Conservation (phyloP, 257 asterid species). For the Solanum arcanum region DNA sequence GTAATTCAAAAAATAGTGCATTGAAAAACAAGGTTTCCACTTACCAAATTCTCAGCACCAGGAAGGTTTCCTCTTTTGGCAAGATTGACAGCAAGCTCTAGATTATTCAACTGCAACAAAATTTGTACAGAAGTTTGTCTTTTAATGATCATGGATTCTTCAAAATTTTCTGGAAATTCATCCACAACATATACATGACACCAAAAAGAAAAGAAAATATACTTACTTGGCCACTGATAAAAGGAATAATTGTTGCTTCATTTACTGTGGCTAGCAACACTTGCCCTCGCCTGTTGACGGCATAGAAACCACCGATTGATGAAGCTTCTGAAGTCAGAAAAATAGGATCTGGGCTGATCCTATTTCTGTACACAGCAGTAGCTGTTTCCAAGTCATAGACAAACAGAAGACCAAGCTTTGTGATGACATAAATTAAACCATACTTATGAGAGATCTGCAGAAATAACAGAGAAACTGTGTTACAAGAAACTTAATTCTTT, state of each 20-base stretch:
- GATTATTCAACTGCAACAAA: slow-evolving; percentile 65
- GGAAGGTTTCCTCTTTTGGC: slow-evolving; percentile 99
- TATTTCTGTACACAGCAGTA: slow-evolving; percentile 95
- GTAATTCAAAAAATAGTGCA: not conserved
- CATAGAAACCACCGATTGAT: slow-evolving; percentile 91
- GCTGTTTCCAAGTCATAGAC: slow-evolving; percentile 70
- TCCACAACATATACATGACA: not conserved
- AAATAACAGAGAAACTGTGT: slow-evolving; percentile 8
- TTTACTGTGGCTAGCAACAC: slow-evolving; percentile 94
- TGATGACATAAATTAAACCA: slow-evolving; percentile 54
- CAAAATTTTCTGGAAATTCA: not conserved
- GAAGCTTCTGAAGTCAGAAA: slow-evolving; percentile 94
- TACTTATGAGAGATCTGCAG: slow-evolving; percentile 83
- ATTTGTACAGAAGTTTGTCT: not conserved
- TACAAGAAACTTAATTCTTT: not conserved
- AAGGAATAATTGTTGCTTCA: slow-evolving; percentile 85
- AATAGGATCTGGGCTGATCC: slow-evolving; percentile 98
- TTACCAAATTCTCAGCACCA: slow-evolving; percentile 96
- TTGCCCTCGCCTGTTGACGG: slow-evolving; percentile 94
- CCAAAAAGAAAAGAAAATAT: not conserved
- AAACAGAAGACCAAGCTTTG: slow-evolving; percentile 64
- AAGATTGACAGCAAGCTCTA: slow-evolving; percentile 99
- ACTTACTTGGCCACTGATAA: slow-evolving; percentile 95
- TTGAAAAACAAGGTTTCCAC: slow-evolving; percentile 11
- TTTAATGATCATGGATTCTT: not conserved